Base-by-base conservation (phyloP, 2,329 filamentous ascomycete species). In the Beauveria medogensis region DNA sequence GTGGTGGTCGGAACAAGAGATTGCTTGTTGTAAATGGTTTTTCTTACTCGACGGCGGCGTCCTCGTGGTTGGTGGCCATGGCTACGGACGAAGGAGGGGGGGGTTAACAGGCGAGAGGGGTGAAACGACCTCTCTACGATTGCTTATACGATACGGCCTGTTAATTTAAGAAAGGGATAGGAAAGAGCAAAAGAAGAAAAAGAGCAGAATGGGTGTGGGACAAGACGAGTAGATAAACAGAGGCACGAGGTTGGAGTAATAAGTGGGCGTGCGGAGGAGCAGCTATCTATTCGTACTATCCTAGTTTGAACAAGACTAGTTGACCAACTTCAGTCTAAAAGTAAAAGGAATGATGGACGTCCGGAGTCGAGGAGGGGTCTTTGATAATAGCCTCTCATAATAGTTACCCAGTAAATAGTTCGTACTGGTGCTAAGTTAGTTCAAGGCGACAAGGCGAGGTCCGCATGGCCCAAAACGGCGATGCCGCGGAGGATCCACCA, bases 1-100 rank as follows among this genome's bases (percentile, higher is more conserved):
- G 12, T 34, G 4, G 4, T 14, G 30, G 30, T 34, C 30, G 30
- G 4, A 14, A 12, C 12, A 5, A 34, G 14, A 10, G 48, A 51
- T 24, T 24, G 7, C 3, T 54, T 14, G 8, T 26, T 46, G 28
- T 44, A 26, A 54, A 54, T 55, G 46, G 47, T n/a, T 24, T 53
- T 24, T 57, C 71, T 61, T 71, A 73, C 71, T 73, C 69, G 57
- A 68, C 69, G 50, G 69, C 69, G 58, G 63, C 65, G 62, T 72
- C 69, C 65, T 73, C 69, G 67, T 72, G 71, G 56, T 70, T 71
- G 57, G 69, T 68, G 56, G 71, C 69, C 71, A 73, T 72, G 59
- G 63, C 67, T 61, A 24, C 55, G 62, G 24, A 12, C 40, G 40
- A 3, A 3, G 22, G 22, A 2, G 22, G 34, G 6, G 40, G 9